phyloP scores from a whole-genome alignment of 805 yeast species.

The Cyberlindnera mississippiensis region DNA sequence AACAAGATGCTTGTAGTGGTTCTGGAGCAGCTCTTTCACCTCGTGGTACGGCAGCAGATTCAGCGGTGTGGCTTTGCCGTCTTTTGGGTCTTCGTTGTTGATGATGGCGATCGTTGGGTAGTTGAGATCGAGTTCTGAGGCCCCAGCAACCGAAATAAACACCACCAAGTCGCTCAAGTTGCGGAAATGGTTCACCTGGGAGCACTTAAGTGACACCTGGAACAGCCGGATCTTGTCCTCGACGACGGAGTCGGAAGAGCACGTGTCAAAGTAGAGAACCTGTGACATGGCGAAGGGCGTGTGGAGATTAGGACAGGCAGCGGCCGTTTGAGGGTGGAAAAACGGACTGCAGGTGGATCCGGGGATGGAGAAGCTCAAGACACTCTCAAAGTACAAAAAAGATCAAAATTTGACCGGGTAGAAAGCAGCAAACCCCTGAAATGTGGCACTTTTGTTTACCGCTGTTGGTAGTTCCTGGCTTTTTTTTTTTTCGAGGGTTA shows the following conservation, averaged over 20 bases:
- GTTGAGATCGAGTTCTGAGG: constrained; percentile 27
- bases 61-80: constrained; percentile 7
- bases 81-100: constrained; percentile 21
- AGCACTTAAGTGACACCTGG: constrained; percentile 10
- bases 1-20: constrained; percentile 26
- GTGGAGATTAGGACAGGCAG: too few species aligned
- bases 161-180: constrained; percentile 15
- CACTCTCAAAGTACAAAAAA: too few species aligned
- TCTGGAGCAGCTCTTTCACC: constrained; percentile 11
- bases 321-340: too few species aligned
- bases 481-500: too few species aligned
- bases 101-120: constrained; percentile 25
- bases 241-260: constrained; percentile 8
- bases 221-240: constrained; percentile 16
- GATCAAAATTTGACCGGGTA: too few species aligned
- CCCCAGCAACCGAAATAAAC: constrained; percentile 21
- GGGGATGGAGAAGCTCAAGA: too few species aligned
- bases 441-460: too few species aligned
- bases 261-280: constrained; percentile 21
- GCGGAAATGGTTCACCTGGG: constrained; percentile 12
- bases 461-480: too few species aligned
- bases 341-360: too few species aligned
- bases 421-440: too few species aligned
- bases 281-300: too few species aligned
- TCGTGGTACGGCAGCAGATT: constrained; percentile 16